phyloP scores from a whole-genome alignment of 1,284 basidiomycete genomes.

The Cutaneotrichosporon dermatis region DNA sequence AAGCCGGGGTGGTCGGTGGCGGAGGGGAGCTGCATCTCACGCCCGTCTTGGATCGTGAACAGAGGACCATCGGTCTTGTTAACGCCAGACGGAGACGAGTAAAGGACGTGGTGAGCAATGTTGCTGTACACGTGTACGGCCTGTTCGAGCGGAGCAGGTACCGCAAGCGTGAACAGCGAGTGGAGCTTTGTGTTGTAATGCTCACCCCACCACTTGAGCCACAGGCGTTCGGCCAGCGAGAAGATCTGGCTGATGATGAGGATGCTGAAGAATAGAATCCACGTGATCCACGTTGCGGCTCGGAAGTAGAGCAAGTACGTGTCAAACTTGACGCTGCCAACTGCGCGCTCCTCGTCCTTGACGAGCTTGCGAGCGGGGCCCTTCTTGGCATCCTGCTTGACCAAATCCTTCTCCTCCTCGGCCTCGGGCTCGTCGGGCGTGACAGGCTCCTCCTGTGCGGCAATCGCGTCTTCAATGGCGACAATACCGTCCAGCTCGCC shows the following conservation, averaged over 20 bases:
- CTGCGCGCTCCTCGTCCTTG: constrained; percentile 57
- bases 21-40: constrained; percentile 25
- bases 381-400: constrained; percentile 41
- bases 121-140: constrained; percentile 15
- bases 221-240: constrained; percentile 52
- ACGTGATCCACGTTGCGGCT: constrained; percentile 46
- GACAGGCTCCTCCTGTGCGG: constrained; percentile 53
- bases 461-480: constrained; percentile 48
- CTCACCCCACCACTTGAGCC: constrained; percentile 63
- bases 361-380: constrained; percentile 43
- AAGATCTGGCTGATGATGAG: constrained; percentile 54
- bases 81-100: constrained; percentile 11
- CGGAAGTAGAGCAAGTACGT: constrained; percentile 73
- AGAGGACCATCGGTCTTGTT: not conserved
- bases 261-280: constrained; percentile 37
- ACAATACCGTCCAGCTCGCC: constrained; percentile 53
- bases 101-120: constrained; percentile 29
- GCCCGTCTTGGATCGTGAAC: constrained; percentile 6
- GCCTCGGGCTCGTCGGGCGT: constrained; percentile 21
- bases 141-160: constrained; percentile 3
- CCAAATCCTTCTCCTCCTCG: constrained; percentile 44
- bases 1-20: constrained; percentile 47
- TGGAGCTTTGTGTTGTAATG: constrained; percentile 30
- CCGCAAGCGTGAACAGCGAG: constrained; percentile 19
- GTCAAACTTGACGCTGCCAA: constrained; percentile 69